A percentile compares a stretch with the other conserved stretches of the same genome.
phyloP scores from a whole-genome alignment of 805 yeast species.

The Metschnikowia koreensis region DNA sequence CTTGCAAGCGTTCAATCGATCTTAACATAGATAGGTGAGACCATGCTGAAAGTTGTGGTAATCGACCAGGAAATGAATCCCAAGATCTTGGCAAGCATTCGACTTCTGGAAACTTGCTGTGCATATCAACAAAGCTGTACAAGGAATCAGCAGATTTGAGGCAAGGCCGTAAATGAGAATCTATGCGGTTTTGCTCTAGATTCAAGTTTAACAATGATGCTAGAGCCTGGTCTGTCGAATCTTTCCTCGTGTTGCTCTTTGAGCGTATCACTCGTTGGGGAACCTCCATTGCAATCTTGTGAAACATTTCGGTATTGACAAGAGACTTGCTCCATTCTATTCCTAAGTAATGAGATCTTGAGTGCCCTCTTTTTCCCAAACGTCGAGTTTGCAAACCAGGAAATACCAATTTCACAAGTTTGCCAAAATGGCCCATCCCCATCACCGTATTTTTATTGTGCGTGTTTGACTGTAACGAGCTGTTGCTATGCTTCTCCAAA shows the following conservation, averaged over 20 bases:
- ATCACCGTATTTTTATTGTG: constrained; percentile 11
- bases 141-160: too few species aligned
- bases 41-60: background rate
- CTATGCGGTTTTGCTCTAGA: too few species aligned
- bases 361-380: constrained; percentile 42
- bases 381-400: constrained; percentile 38
- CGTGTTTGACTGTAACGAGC: too few species aligned
- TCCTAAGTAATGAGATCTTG: constrained; percentile 42
- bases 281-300: background rate
- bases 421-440: constrained; percentile 43
- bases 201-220: too few species aligned
- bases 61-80: background rate
- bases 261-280: too few species aligned
- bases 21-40: background rate
- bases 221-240: too few species aligned
- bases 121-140: background rate
- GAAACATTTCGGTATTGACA: constrained; percentile 29
- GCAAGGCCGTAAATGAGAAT: background rate
- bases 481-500: constrained; percentile 19
- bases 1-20: background rate
- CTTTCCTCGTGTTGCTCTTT: too few species aligned
- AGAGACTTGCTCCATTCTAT: constrained; percentile 39
- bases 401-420: constrained; percentile 38
- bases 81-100: background rate
- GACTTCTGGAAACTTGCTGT: background rate